Percentiles rank a stretch among this genome's conserved stretches.
Evolutionary conservation across 2,329 filamentous ascomycete genomes (phyloP).

Genomic region (Hypoxylon sp.): DNA sequence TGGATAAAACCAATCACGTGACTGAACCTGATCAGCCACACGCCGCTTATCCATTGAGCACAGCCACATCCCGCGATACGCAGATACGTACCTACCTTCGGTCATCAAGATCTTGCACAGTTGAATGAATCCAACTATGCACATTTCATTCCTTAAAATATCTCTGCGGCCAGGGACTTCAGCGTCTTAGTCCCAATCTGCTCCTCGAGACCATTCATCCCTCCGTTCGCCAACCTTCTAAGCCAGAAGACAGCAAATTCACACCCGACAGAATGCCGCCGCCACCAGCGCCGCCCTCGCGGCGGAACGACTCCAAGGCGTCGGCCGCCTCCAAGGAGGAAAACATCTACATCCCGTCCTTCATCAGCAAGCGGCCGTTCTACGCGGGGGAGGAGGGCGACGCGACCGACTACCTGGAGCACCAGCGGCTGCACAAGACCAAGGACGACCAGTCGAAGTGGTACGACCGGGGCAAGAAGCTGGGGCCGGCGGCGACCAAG

Average conservation of each 20-base stretch:
- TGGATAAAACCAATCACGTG: no score
- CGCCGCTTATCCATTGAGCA: neutral
- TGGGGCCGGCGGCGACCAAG: constrained; percentile 90
- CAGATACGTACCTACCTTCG: constrained; percentile 5
- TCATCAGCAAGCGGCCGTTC: constrained; percentile 98
- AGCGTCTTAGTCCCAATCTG: neutral
- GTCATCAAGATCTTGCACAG: no score
- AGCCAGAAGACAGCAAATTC: neutral
- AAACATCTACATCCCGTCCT: constrained; percentile 98
- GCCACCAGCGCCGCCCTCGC: constrained; percentile 53
- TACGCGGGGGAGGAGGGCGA: constrained; percentile 86
- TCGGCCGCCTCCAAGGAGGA: constrained; percentile 79
- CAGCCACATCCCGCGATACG: constrained; percentile 17
- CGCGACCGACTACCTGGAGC: constrained; percentile 90
- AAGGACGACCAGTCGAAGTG: constrained; percentile 81
- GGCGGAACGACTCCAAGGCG: constrained; percentile 49
- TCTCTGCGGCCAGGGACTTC: neutral
- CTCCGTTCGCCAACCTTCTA: neutral
- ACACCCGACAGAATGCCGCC: constrained; percentile 47
- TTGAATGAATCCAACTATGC: neutral
- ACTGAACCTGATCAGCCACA: neutral
- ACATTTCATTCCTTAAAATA: neutral
- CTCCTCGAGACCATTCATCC: neutral
- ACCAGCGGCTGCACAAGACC: constrained; percentile 88
- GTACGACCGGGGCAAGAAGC: constrained; percentile 91